A percentile compares a stretch with the other conserved stretches of the same genome.
phyloP scores from a whole-genome alignment of 768 basidiomycete genomes.

The Lentinula guzmanii region DNA sequence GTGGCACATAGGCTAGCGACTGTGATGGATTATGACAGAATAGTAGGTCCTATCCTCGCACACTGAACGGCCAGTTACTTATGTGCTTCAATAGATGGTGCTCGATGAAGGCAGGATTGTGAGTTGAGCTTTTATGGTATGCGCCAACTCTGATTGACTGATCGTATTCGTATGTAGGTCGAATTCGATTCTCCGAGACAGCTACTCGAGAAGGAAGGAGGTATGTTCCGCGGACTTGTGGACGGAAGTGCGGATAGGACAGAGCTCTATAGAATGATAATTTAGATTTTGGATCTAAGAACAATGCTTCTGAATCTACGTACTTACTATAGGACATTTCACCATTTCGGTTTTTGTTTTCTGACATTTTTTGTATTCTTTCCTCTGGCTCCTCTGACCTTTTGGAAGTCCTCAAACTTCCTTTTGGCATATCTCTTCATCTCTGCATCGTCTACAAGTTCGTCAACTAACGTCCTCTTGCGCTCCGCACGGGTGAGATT shows the following conservation, averaged over 20 bases:
- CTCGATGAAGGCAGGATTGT: constrained; percentile 30
- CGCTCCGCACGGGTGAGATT: constrained; percentile 66
- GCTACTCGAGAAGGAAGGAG: constrained; percentile 35
- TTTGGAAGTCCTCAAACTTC: constrained; percentile 80
- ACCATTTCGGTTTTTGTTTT: constrained; percentile 70
- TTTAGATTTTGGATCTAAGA: neutral
- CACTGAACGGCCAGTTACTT: neutral
- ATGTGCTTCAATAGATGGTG: constrained; percentile 16
- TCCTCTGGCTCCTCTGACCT: constrained; percentile 60
- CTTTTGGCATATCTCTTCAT: constrained; percentile 84
- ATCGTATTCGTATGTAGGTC: constrained; percentile 16
- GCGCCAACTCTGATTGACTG: neutral
- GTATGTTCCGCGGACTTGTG: constrained; percentile 32
- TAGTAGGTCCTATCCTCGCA: constrained; percentile 11
- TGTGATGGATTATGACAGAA: constrained; percentile 22
- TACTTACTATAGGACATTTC: constrained; percentile 11
- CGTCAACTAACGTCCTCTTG: constrained; percentile 83
- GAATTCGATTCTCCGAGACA: constrained; percentile 34
- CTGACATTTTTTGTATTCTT: constrained; percentile 64
- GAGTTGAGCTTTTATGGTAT: neutral
- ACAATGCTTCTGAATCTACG: neutral
- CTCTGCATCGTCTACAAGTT: constrained; percentile 84
- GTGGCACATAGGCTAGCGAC: constrained; percentile 33
- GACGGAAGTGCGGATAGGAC: constrained; percentile 18
- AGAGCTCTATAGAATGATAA: neutral